Evolutionary conservation across 768 basidiomycete genomes (phyloP), one percentile per base, ranked within the genome.

Genomic region (Hypholoma fasciculare): DNA sequence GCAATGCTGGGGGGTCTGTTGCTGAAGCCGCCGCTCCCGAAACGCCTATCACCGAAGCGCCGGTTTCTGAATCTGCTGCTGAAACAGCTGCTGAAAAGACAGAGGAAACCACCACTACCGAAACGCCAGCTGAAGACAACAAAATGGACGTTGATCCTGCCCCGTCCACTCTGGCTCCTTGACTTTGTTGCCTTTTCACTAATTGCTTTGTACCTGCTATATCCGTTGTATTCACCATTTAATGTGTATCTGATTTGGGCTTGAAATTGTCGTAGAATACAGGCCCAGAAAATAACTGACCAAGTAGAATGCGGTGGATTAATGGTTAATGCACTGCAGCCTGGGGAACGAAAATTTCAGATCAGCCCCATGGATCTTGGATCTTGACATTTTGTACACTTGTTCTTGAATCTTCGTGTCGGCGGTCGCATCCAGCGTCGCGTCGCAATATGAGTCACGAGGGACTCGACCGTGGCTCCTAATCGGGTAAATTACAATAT

Each of bases 61-160:
- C 30, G 5, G 26, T 16, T 36, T n/a, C 55, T 7, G 52, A 49
- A 16, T 26, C 58, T 44, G 49, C 48, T 20, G 44, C 39, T 13
- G 42, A 34, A 20, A 26, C 46, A n/a, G 52, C 52, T n/a, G 37
- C 30, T 36, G 54, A 42, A 20, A 47, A 49, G 14, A 23, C 42
- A 17, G 56, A 42, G 37, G 20, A 51, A n/a, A 38, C 39, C 13
- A 49, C 42, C 16, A 19, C 49, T 9, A 40, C 14, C 38, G 50
- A 49, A 26, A 13, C 39, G 38, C 8, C 49, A 46, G 50, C 46
- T 47, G 49, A 49, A 7, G 65, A 66, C 27, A 49, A 23, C 16
- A 60, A 64, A 53, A 67, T 67, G 66, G 64, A 43, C 23, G 61
- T 67, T 14, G 66, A 67, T 39, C 36, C 59, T 50, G 30, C 46